These are phyloP conservation scores for Nakaseomyces glabratus DNA, from an alignment of 1,139 yeast species.

Conservation along the genomic window DNA sequence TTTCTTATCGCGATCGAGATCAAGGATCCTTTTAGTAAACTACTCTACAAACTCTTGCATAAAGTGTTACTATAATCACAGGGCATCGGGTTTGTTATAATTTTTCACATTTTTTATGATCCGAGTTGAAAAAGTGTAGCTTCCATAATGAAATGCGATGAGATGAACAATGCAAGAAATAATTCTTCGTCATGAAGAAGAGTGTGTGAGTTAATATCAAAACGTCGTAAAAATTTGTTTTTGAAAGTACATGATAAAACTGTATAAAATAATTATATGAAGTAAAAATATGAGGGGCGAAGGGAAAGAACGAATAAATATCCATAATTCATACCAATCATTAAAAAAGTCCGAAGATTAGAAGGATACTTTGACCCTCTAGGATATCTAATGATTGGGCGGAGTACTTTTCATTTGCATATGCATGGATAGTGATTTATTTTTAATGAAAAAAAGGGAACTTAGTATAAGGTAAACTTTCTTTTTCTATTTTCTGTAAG, in stretches of 20 bases:
- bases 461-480: slow-evolving; percentile 31
- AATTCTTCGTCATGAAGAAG: background rate
- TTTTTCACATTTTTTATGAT: background rate
- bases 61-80: background rate
- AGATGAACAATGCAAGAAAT: background rate
- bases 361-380: background rate
- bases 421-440: background rate
- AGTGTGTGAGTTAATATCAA: background rate
- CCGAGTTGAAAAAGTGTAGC: background rate
- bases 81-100: background rate
- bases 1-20: background rate
- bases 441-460: background rate
- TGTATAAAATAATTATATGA: slow-evolving; percentile 1
- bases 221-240: background rate
- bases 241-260: slow-evolving; percentile 1
- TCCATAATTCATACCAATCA: background rate
- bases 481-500: background rate
- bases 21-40: background rate
- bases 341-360: background rate
- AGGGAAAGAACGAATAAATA: background rate
- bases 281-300: background rate
- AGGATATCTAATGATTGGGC: no score
- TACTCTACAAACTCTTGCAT: background rate
- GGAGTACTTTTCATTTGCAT: background rate
- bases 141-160: background rate